These are phyloP conservation scores for Aspergillus sergii DNA, from an alignment of 2,329 filamentous ascomycete genomes.

Conservation along the genomic window DNA sequence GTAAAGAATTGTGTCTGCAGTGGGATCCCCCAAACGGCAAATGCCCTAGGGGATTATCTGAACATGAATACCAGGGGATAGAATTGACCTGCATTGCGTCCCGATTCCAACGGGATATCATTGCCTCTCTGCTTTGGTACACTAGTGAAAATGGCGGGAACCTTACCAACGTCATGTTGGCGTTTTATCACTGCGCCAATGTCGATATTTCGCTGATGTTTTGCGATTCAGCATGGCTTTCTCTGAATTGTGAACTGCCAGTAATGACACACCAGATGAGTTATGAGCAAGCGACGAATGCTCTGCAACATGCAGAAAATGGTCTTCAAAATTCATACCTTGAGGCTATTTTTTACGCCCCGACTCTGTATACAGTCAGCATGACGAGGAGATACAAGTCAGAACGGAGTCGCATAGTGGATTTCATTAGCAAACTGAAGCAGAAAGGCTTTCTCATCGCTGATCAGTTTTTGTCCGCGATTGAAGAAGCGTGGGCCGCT, in stretches of 20 bases:
- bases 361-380: background rate
- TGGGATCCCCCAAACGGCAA: background rate
- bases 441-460: background rate
- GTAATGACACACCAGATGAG: background rate
- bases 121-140: background rate
- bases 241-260: background rate
- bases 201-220: slow-evolving; percentile 5
- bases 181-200: background rate
- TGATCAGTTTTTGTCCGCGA: background rate
- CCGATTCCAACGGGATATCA: slow-evolving; percentile 1
- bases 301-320: background rate
- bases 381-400: background rate
- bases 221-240: background rate
- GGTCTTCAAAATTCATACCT: background rate
- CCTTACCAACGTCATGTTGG: background rate
- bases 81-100: background rate
- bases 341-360: background rate
- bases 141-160: background rate
- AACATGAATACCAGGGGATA: background rate
- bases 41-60: background rate
- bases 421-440: background rate
- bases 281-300: background rate
- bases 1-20: background rate
- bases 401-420: background rate
- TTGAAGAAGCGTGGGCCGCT: slow-evolving; percentile 1